Conservation (phyloP, 192 early-diverging fungal species). For the Umbelopsis sp. region DNA sequence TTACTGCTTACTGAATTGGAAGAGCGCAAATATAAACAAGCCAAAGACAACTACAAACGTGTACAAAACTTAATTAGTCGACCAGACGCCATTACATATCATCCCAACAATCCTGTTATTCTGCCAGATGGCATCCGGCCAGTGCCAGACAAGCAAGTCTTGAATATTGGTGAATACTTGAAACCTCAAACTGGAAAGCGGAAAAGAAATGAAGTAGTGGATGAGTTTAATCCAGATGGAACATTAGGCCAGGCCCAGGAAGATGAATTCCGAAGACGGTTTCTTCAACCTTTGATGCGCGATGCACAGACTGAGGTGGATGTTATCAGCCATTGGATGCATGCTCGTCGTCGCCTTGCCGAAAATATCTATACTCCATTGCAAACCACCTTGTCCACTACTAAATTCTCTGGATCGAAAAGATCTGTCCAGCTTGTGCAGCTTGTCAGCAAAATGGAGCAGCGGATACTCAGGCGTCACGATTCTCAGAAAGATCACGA, state of each 20-base stretch:
- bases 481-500: neutral
- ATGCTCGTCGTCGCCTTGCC: neutral
- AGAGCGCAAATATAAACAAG: slow-evolving; percentile 55
- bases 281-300: neutral
- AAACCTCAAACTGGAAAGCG: slow-evolving; percentile 34
- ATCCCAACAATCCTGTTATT: slow-evolving; percentile 44
- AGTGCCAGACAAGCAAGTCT: slow-evolving; percentile 44
- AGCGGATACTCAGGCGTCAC: slow-evolving; percentile 19
- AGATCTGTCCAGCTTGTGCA: slow-evolving; percentile 5
- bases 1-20: slow-evolving; percentile 71
- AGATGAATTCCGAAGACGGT: slow-evolving; percentile 1
- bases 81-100: slow-evolving; percentile 53
- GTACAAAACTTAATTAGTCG: slow-evolving; percentile 68
- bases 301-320: neutral
- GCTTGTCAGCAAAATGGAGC: slow-evolving; percentile 12
- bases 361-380: neutral
- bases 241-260: slow-evolving; percentile 12
- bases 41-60: slow-evolving; percentile 60
- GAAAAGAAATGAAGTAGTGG: slow-evolving; percentile 33
- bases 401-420: slow-evolving; percentile 1
- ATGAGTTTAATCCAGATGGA: slow-evolving; percentile 32
- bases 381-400: neutral
- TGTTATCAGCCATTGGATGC: slow-evolving; percentile 14
- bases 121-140: slow-evolving; percentile 55
- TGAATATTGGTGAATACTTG: slow-evolving; percentile 54